Evolutionary conservation across 192 early-diverging fungal species (phyloP).

Genomic region (Coemansia sp.): DNA sequence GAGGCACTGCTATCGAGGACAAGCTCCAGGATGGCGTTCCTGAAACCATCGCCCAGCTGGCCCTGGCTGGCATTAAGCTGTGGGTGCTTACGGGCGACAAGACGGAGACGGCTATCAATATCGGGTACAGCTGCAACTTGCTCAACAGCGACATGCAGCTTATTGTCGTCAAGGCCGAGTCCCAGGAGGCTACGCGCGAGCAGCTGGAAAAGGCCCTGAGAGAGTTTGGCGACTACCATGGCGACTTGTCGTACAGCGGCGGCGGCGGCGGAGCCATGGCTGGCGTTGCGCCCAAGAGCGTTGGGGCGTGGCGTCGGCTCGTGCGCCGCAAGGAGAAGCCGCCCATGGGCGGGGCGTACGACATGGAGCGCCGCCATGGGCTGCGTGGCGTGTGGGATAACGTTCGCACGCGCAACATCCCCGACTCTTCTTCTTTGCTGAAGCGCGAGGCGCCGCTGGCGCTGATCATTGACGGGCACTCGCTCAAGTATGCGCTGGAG

Average conservation of each 20-base stretch:
- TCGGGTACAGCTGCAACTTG: constrained; percentile 92
- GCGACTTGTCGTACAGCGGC: constrained; percentile 40
- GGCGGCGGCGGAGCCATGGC: constrained; percentile 39
- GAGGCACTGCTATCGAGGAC: constrained; percentile 98
- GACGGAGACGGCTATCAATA: constrained; percentile 96
- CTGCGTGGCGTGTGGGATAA: constrained; percentile 52
- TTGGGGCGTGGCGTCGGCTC: constrained; percentile 39
- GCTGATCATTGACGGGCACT: constrained; percentile 91
- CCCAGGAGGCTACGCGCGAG: constrained; percentile 56
- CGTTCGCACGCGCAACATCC: constrained; percentile 50
- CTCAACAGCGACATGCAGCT: constrained; percentile 80
- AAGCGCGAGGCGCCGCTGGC: constrained; percentile 54
- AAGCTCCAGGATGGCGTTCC: constrained; percentile 97
- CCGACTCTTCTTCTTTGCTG: constrained; percentile 14
- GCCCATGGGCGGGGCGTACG: constrained; percentile 2
- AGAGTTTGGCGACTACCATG: constrained; percentile 56
- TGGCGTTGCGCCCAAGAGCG: constrained; percentile 26
- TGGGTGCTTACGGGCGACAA: constrained; percentile 99
- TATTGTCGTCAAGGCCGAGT: constrained; percentile 67
- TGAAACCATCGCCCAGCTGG: constrained; percentile 81
- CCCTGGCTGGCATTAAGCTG: constrained; percentile 85
- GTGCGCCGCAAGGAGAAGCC: constrained; percentile 9
- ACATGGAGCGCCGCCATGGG: constrained; percentile 29
- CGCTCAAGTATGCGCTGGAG: constrained; percentile 76
- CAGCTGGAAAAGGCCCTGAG: constrained; percentile 69